These are phyloP conservation scores for Neurospora africana DNA, from an alignment of 495 filamentous ascomycete species.

Conservation along the genomic window DNA sequence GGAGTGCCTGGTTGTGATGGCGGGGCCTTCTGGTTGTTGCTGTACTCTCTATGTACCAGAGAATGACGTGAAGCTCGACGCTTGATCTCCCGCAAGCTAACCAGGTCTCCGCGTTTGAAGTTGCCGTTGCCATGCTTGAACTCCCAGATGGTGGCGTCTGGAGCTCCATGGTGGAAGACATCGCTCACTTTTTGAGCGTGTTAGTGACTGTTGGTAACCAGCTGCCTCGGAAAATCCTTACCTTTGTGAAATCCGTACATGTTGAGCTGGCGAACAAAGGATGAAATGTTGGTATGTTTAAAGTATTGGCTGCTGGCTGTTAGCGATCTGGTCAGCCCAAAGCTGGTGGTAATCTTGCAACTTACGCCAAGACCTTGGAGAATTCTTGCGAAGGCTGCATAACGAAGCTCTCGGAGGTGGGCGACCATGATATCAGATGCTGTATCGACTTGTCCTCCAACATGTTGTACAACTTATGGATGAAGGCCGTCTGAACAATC, in stretches of 20 bases:
- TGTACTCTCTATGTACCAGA: conserved; percentile 89
- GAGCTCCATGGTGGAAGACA: conserved; percentile 94
- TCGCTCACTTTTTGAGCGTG: conserved; percentile 64
- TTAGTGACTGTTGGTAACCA: neutral
- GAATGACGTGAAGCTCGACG: conserved; percentile 92
- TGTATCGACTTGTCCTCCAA: conserved; percentile 86
- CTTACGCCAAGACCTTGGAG: conserved; percentile 95
- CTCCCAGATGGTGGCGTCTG: conserved; percentile 93
- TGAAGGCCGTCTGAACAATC: conserved; percentile 98
- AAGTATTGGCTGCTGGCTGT: conserved; percentile 67
- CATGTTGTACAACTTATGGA: conserved; percentile 99
- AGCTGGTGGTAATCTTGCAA: conserved; percentile 6
- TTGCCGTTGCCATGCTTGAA: conserved; percentile 98
- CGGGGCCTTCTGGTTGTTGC: conserved; percentile 71
- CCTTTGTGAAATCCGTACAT: conserved; percentile 99
- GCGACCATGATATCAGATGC: conserved; percentile 93
- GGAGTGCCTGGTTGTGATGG: conserved; percentile 74
- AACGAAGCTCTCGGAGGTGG: conserved; percentile 89
- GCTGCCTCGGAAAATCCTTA: conserved; percentile 25
- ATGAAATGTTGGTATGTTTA: conserved; percentile 98
- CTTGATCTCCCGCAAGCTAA: conserved; percentile 90
- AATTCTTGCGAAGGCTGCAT: conserved; percentile 97
- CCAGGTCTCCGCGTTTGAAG: conserved; percentile 89
- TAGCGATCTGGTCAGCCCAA: neutral
- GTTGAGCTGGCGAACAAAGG: conserved; percentile 94